Base-by-base conservation (phyloP, 2,329 filamentous ascomycete species). In the Magnaporthiopsis incrustans region DNA sequence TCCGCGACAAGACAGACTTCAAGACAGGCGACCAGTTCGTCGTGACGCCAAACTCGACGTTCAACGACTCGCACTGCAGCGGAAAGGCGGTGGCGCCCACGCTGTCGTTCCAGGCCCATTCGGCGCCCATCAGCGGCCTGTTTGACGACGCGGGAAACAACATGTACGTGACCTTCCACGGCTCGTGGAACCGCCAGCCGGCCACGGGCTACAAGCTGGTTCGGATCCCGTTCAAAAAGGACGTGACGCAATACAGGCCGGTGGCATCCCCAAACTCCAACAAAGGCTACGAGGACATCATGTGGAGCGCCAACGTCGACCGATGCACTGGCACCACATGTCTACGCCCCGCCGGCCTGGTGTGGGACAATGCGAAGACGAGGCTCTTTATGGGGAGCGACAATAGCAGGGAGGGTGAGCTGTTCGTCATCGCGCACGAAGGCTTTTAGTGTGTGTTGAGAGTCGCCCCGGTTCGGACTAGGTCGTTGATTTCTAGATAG, bases 11-110 rank as follows among this genome's bases (percentile, higher is more conserved):
- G 11, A 57, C 56, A 27, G 26, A 25, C 35, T 38, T 68, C 63
- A 65, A 66, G 32, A 64, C 67, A 22, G 64, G 65, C 59, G 65
- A 67, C 53, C 65, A 67, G 64, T 67, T 67, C 60, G 65, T 67
- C 38, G 65, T 67, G n/a, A 64, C 62, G 26, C 65, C 65, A 32
- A 67, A 67, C 62, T 22, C 57, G 14, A 60, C 30, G 27, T 67
- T 67, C 60, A 56, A 15, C 56, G 65, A 67, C 62, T 53, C 59
- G 26, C 65, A 56, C 62, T 67, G 65, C 65, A 58, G 27, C 15
- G 62, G 44, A 33, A 67, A 65, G 60, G 56, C 65, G 2, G 63
- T 57, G 4, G 53, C 64, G 3, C 65, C 65, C 3, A 53, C 62
- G 2, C 62, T 67, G 32, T 65, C 65, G 7, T 65, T 67, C 64